Percentiles rank a stretch among this genome's conserved stretches.
Evolutionary conservation across 768 basidiomycete species (phyloP).

Genomic region (Cubamyces lactineus): DNA sequence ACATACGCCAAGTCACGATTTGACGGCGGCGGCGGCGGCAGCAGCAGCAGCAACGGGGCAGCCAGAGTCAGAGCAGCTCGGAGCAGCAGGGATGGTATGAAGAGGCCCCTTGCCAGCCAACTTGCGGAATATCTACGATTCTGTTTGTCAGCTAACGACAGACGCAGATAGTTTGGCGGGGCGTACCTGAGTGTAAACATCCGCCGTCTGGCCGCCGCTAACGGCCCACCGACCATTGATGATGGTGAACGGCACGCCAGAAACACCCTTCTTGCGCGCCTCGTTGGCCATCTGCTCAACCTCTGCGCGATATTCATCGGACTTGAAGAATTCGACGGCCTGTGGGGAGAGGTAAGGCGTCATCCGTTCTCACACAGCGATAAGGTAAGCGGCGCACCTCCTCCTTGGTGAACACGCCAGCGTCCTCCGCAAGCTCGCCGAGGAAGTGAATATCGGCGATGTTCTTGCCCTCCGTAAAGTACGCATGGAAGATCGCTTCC

Average conservation of each 20-base stretch:
- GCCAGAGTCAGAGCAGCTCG: constrained; percentile 13
- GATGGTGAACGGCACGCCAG: constrained; percentile 79
- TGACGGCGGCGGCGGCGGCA: constrained; percentile 7
- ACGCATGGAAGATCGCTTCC: constrained; percentile 63
- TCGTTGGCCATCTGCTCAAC: constrained; percentile 64
- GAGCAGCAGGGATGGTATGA: constrained; percentile 19
- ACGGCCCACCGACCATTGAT: constrained; percentile 81
- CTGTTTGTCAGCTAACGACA: constrained; percentile 10
- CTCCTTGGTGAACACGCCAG: constrained; percentile 58
- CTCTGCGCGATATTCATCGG: constrained; percentile 66
- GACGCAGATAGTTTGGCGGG: neutral
- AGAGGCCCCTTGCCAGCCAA: constrained; percentile 40
- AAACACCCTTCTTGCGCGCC: constrained; percentile 68
- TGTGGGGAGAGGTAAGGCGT: constrained; percentile 34
- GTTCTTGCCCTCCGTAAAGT: constrained; percentile 67
- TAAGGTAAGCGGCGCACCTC: constrained; percentile 49
- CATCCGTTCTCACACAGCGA: constrained; percentile 17
- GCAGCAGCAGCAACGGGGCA: constrained; percentile 8
- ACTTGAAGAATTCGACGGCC: constrained; percentile 66
- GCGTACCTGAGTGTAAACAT: constrained; percentile 68
- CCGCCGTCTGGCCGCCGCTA: constrained; percentile 71
- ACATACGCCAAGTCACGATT: constrained; percentile 9
- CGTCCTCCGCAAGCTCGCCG: constrained; percentile 56
- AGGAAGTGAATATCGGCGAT: constrained; percentile 62
- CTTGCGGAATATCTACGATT: constrained; percentile 49